Conservation (phyloP, 1,284 basidiomycete species). For the Schizophyllum commune region DNA sequence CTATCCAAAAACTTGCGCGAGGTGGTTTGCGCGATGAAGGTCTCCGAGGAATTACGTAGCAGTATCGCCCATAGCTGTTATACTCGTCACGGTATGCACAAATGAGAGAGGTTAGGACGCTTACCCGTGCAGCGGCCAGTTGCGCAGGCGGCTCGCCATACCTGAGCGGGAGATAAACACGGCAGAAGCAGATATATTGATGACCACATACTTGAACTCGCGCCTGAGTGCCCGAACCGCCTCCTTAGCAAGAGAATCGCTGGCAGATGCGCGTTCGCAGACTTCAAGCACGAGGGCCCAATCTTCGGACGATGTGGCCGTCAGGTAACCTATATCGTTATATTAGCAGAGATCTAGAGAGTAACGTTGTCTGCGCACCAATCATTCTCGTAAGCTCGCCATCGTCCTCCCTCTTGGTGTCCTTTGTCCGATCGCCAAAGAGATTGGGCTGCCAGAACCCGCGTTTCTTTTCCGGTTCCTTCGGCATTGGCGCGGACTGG, state of each 20-base stretch:
- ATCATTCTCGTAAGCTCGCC: constrained; percentile 63
- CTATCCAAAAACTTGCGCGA: constrained; percentile 72
- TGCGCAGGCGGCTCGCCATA: constrained; percentile 66
- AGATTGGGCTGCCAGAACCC: constrained; percentile 9
- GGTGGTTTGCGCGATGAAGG: constrained; percentile 59
- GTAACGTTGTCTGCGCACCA: constrained; percentile 29
- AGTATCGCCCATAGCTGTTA: constrained; percentile 76
- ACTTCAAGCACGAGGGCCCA: constrained; percentile 73
- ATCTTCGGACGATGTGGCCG: constrained; percentile 69
- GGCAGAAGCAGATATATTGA: not conserved
- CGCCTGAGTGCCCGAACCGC: constrained; percentile 63
- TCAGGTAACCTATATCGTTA: constrained; percentile 49
- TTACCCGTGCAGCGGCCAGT: constrained; percentile 61
- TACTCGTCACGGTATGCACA: constrained; percentile 5
- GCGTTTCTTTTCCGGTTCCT: constrained; percentile 25
- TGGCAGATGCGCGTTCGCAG: constrained; percentile 64
- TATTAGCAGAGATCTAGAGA: not conserved
- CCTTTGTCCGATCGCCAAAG: constrained; percentile 9
- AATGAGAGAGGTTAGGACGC: constrained; percentile 15
- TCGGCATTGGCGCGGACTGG: constrained; percentile 16
- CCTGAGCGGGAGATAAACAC: constrained; percentile 24
- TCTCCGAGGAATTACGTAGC: constrained; percentile 60
- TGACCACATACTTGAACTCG: constrained; percentile 61
- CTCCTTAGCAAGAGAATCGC: constrained; percentile 63
- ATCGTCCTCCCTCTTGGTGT: constrained; percentile 21